These are phyloP conservation scores for Papiliotrema fonsecae DNA, from an alignment of 1,284 basidiomycete genomes.

Conservation along the genomic window DNA sequence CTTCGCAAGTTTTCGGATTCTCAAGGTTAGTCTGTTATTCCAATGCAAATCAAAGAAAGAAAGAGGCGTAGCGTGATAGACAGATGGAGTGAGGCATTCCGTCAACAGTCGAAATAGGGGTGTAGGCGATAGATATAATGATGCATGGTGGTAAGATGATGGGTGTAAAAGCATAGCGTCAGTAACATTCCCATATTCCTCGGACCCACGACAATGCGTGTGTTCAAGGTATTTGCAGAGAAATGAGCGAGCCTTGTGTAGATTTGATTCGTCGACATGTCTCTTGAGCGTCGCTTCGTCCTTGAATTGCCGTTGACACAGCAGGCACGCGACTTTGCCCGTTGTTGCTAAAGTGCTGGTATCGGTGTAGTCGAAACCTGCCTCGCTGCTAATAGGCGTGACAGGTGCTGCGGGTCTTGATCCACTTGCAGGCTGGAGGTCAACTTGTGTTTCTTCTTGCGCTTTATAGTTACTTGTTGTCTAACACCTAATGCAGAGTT, in stretches of 20 bases:
- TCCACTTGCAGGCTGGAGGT: neutral
- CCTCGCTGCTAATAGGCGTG: conserved; percentile 14
- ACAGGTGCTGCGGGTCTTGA: neutral
- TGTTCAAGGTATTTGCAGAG: conserved; percentile 8
- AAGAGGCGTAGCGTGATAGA: neutral
- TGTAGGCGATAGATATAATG: neutral
- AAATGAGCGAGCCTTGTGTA: conserved; percentile 73
- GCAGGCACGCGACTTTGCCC: conserved; percentile 67
- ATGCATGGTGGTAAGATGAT: conserved; percentile 6
- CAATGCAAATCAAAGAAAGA: neutral
- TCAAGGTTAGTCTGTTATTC: neutral
- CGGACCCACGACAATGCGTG: conserved; percentile 25
- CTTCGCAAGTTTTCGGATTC: neutral
- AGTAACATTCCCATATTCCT: conserved; percentile 14
- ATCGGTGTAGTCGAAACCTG: conserved; percentile 74
- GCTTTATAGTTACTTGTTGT: neutral
- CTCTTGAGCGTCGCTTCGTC: conserved; percentile 71
- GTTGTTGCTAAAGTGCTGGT: conserved; percentile 34
- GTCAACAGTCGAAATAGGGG: neutral
- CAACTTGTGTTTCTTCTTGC: neutral
- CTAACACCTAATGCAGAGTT: conserved; percentile 24
- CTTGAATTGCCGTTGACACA: conserved; percentile 90
- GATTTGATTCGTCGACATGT: conserved; percentile 81
- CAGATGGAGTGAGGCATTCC: neutral
- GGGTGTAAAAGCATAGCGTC: conserved; percentile 10